Percentiles rank a stretch among this genome's conserved stretches.
Evolutionary conservation across 768 basidiomycete genomes (phyloP).

Genomic region (Boletellus ananas): DNA sequence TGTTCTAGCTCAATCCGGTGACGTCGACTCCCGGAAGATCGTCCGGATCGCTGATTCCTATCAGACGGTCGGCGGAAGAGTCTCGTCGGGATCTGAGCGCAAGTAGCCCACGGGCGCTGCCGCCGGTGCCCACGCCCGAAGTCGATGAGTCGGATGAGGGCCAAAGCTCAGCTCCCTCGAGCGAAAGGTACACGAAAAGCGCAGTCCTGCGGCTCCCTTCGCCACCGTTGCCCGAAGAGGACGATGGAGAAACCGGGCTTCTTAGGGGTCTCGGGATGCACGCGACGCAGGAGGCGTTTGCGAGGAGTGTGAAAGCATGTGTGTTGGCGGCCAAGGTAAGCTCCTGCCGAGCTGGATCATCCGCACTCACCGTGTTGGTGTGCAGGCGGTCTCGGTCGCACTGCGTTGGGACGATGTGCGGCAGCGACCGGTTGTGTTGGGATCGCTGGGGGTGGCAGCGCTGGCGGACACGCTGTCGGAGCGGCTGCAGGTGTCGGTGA

Average conservation of each 20-base stretch:
- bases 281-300: conserved; percentile 17
- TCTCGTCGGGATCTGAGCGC: conserved; percentile 12
- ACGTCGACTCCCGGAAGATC: conserved; percentile 5
- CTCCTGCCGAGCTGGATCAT: not conserved
- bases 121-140: conserved; percentile 11
- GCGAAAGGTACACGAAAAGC: conserved; percentile 9
- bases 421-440: conserved; percentile 25
- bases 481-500: conserved; percentile 32
- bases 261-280: not conserved
- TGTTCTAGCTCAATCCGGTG: conserved; percentile 29
- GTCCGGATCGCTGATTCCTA: conserved; percentile 21
- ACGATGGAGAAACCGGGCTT: not conserved
- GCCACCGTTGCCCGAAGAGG: not conserved
- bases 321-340: conserved; percentile 36
- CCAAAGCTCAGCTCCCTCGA: not conserved
- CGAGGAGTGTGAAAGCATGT: conserved; percentile 34
- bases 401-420: conserved; percentile 21
- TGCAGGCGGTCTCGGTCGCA: conserved; percentile 25
- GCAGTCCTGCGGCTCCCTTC: conserved; percentile 16
- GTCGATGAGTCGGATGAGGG: not conserved
- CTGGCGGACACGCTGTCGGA: conserved; percentile 47
- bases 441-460: conserved; percentile 34
- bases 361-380: not conserved
- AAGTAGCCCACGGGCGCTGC: conserved; percentile 12
- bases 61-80: conserved; percentile 13